Evolutionary conservation across 495 filamentous ascomycete genomes (phyloP), one percentile per base, ranked within the genome.

Genomic region (Aspergillus avenaceus): DNA sequence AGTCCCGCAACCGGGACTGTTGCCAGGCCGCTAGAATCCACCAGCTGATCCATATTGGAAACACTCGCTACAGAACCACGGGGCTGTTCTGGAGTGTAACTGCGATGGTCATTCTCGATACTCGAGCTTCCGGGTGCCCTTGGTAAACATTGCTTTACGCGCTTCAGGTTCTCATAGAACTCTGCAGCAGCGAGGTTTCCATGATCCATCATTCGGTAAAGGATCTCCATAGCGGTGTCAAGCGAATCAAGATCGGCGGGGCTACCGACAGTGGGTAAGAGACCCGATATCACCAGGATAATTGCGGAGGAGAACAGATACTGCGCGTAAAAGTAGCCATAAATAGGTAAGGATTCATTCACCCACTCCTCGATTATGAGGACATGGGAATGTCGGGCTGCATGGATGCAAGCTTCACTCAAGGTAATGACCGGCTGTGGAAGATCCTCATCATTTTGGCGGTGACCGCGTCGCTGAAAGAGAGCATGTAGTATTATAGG

Each of bases 291-390:
- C 1, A 65, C 58, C 57, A 71, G 61, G 12, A 66, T 53, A 8
- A 65, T 46, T 2, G 59, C 57, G 8, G 48, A 47, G 2, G 66
- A 67, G 42, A 71, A 71, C 0, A 69, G 54, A 32, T 69, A 67
- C 13, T 71, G 67, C 0, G 66, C 58, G 42, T 64, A 64, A 31
- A 69, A 71, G 25, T 63, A 69, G 2, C 64, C 62, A 13, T 63
- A 63, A 16, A 67, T 62, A 0, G 61, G 55, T 5, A 71, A 49
- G 5, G 66, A 63, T 8, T 64, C 64, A 41, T 66, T 65, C 1
- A 59, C 54, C 66, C 67, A 71, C n/a, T 65, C 64, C 7, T 63
- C 64, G 24, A 62, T 50, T n/a, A 69, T 61, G 9, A 71, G 50
- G 1, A 50, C 53, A 53, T 65, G 54, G 0, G 55, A 62, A 44